These are phyloP conservation scores for Pleurotus pulmonarius DNA, from an alignment of 768 basidiomycete genomes.

Conservation along the genomic window DNA sequence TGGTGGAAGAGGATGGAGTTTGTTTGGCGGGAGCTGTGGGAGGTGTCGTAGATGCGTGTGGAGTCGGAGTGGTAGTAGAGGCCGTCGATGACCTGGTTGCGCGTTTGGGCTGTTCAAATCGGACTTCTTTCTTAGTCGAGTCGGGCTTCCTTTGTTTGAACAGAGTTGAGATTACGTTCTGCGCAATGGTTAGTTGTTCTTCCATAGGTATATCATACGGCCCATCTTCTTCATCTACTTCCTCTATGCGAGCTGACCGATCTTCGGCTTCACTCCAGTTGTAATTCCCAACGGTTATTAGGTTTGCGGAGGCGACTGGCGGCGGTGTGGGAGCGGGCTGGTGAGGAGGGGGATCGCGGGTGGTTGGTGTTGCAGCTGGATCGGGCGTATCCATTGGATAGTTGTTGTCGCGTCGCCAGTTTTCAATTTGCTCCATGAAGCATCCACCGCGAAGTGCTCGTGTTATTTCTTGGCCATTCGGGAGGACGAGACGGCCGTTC, in stretches of 20 bases:
- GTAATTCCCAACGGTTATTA: neutral
- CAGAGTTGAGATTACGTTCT: conserved; percentile 1
- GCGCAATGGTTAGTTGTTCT: neutral
- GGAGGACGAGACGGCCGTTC: neutral
- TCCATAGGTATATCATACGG: conserved; percentile 1
- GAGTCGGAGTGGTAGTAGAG: neutral
- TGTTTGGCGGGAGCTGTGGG: too few relatives aligned
- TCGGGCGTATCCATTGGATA: neutral
- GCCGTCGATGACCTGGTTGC: neutral
- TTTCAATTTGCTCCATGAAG: conserved; percentile 2
- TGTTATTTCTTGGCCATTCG: neutral
- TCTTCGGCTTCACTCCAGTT: neutral
- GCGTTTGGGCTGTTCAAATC: neutral
- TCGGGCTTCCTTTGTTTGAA: conserved; percentile 1
- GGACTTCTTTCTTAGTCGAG: neutral
- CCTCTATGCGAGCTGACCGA: neutral
- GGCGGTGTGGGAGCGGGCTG: neutral
- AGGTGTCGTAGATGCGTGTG: neutral
- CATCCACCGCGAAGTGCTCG: neutral
- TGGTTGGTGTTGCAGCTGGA: neutral
- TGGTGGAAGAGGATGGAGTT: neutral
- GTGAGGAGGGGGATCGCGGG: neutral
- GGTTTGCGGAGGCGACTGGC: neutral
- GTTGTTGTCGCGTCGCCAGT: neutral
- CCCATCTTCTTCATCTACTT: neutral